Percentiles rank a stretch among this genome's conserved stretches.
Conservation (phyloP, 345 rosid species). For the Odontarrhena argentea region DNA sequence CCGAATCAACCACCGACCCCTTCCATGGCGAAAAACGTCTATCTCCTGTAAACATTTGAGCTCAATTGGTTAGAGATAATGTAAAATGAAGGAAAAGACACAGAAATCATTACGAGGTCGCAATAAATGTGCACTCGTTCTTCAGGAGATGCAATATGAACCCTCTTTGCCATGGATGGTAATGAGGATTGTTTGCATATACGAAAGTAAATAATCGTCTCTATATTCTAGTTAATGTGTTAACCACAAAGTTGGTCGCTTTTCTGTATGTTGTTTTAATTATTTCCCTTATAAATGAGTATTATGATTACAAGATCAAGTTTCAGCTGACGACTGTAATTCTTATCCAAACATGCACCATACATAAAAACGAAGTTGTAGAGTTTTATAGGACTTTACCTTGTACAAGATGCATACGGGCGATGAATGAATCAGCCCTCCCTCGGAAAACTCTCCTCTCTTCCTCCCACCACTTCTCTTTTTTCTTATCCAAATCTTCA, state of each 20-base stretch:
- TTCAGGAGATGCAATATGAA: conserved; percentile 10
- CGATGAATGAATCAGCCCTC: conserved; percentile 85
- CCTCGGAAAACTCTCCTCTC: conserved; percentile 76
- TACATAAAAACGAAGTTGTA: conserved; percentile 3
- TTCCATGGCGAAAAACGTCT: conserved; percentile 97
- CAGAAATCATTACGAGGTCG: background rate
- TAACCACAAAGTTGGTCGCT: conserved; percentile 25
- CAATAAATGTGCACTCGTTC: conserved; percentile 7
- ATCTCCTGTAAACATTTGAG: conserved; percentile 63
- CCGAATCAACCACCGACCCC: conserved; percentile 97
- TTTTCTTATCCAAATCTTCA: conserved; percentile 54
- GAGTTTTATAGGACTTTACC: conserved; percentile 49
- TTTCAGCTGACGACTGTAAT: conserved; percentile 13
- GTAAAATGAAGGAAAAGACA: background rate
- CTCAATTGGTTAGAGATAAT: conserved; percentile 14
- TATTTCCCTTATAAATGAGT: conserved; percentile 5
- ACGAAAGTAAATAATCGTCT: conserved; percentile 1
- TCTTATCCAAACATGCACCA: conserved; percentile 17
- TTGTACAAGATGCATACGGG: conserved; percentile 95
- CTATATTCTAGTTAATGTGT: background rate
- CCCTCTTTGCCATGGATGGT: conserved; percentile 18
- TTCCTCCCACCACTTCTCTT: conserved; percentile 81
- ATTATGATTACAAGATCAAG: conserved; percentile 13
- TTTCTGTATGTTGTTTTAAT: conserved; percentile 4
- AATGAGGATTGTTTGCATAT: background rate